Evolutionary conservation across 176 grass and related monocot genomes (phyloP).

Genomic region (Lolium rigidum): DNA sequence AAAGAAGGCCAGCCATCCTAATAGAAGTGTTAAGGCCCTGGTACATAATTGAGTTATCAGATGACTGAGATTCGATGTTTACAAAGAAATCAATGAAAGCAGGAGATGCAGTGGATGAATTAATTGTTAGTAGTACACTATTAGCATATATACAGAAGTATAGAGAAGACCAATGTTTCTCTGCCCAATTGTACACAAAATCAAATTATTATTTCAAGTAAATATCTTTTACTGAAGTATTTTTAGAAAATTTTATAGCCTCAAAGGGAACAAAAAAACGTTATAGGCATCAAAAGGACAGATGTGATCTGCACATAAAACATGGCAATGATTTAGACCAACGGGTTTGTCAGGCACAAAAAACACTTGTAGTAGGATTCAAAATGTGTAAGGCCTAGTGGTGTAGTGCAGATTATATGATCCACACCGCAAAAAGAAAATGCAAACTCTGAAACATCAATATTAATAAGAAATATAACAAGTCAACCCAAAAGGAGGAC

Average conservation of each 20-base stretch:
- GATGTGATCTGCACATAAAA: not conserved
- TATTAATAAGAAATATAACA: not conserved
- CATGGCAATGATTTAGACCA: not conserved
- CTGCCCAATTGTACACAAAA: not conserved
- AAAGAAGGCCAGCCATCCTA: constrained; percentile 90
- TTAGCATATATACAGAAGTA: not conserved
- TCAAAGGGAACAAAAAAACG: not conserved
- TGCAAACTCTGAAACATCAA: constrained; percentile 9
- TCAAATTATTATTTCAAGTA: not conserved
- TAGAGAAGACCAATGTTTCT: not conserved
- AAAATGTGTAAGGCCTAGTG: too few species aligned
- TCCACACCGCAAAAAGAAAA: not conserved
- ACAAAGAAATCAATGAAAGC: constrained; percentile 21
- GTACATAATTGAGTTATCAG: constrained; percentile 53
- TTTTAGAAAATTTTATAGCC: not conserved
- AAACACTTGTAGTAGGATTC: not conserved
- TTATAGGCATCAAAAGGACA: not conserved
- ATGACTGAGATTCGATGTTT: not conserved
- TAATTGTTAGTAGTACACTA: constrained; percentile 4
- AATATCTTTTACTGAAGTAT: constrained; percentile 7
- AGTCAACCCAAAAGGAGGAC: not conserved
- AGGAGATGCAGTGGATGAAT: not conserved
- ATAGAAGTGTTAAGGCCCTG: constrained; percentile 70
- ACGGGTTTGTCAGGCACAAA: not conserved
- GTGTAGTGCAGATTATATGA: too few species aligned